These are phyloP conservation scores for Rhipidocladum racemiflorum DNA, from an alignment of 176 grass and related monocot genomes.

Conservation along the genomic window DNA sequence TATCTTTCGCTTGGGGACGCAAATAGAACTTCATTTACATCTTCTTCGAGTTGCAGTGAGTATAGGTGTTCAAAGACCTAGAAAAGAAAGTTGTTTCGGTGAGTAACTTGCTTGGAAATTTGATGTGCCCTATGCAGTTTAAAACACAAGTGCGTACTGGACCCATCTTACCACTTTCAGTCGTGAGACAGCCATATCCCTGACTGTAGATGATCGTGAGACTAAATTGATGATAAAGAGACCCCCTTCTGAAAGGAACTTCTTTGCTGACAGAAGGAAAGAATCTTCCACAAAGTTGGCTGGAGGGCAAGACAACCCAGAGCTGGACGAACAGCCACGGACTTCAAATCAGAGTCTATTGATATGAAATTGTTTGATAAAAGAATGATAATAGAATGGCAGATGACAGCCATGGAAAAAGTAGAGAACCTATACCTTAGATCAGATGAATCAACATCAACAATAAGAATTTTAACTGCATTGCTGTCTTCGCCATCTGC, in stretches of 20 bases:
- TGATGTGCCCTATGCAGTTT: not conserved
- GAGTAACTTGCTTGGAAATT: not conserved
- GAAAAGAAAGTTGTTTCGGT: not conserved
- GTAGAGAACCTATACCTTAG: conserved; percentile 51
- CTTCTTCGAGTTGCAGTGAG: conserved; percentile 85
- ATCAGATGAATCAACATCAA: conserved; percentile 98
- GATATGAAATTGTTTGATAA: conserved; percentile 12
- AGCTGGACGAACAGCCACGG: conserved; percentile 44
- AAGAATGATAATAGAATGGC: not conserved
- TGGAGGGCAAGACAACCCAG: conserved; percentile 78
- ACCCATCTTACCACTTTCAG: conserved; percentile 59
- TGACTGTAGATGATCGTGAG: conserved; percentile 56
- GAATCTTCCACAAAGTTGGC: conserved; percentile 77
- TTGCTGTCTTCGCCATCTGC: conserved; percentile 35
- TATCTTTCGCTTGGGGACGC: conserved; percentile 44
- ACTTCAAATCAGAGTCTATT: conserved; percentile 13
- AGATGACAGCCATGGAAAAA: not conserved
- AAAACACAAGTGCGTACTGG: not conserved
- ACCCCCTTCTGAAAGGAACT: conserved; percentile 62
- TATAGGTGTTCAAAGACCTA: conserved; percentile 71
- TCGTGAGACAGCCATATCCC: conserved; percentile 58
- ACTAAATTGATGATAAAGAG: conserved; percentile 89
- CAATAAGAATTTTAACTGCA: conserved; percentile 63
- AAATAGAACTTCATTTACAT: conserved; percentile 86
- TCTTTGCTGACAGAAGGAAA: conserved; percentile 60